Conservation (phyloP, 768 basidiomycete species). For the Leccinum obscurum region DNA sequence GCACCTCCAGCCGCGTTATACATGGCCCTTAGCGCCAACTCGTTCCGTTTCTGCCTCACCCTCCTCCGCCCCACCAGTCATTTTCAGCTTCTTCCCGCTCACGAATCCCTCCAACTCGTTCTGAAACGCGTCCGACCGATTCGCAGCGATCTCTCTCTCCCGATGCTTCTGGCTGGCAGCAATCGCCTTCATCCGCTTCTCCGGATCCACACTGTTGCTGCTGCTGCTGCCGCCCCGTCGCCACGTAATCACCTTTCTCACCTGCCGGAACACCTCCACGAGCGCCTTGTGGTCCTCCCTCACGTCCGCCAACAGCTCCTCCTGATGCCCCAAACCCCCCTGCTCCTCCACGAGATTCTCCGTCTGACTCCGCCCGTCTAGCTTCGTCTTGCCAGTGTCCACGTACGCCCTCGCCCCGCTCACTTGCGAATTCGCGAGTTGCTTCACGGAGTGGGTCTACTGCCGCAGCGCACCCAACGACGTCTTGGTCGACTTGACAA, state of each 20-base stretch:
- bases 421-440: no score
- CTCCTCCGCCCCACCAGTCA: constrained; percentile 98
- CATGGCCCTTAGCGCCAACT: no score
- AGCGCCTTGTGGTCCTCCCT: constrained; percentile 93
- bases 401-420: constrained; percentile 67
- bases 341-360: no score
- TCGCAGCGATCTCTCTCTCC: constrained; percentile 66
- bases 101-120: constrained; percentile 87
- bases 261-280: constrained; percentile 81
- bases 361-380: no score
- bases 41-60: no score
- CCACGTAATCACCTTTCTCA: constrained; percentile 83
- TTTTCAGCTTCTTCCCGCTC: constrained; percentile 80
- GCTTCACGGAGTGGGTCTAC: no score
- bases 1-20: no score
- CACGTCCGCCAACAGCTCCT: constrained; percentile 86
- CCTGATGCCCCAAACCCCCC: constrained; percentile 88
- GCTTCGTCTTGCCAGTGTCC: no score
- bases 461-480: no score
- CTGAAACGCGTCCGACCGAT: constrained; percentile 78
- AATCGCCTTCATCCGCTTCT: constrained; percentile 87
- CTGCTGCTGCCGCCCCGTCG: constrained; percentile 20
- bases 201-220: constrained; percentile 57
- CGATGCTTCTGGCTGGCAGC: constrained; percentile 82
- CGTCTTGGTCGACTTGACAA: no score